phyloP scores from a whole-genome alignment of 2,329 filamentous ascomycete genomes.

The Calonectria montana region DNA sequence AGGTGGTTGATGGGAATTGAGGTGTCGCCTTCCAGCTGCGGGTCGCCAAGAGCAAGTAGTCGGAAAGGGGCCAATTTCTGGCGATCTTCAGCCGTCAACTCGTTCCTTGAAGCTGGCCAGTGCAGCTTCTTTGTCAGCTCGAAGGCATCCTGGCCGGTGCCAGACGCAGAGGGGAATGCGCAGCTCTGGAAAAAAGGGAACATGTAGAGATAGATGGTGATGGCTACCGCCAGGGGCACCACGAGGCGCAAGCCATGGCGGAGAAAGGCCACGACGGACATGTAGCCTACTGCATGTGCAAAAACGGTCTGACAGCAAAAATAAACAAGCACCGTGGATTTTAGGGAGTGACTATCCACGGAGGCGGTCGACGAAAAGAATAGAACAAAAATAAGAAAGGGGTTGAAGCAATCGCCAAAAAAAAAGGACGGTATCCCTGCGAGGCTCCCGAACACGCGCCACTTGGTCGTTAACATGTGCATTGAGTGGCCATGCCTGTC shows the following conservation, averaged over 20 bases:
- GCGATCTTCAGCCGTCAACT: slow-evolving; percentile 32
- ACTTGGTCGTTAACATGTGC: background rate
- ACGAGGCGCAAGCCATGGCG: slow-evolving; percentile 66
- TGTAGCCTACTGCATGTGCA: slow-evolving; percentile 57
- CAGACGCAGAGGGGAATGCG: slow-evolving; percentile 74
- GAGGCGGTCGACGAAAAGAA: slow-evolving; percentile 22
- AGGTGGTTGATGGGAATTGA: slow-evolving; percentile 74
- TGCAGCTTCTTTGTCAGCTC: slow-evolving; percentile 54
- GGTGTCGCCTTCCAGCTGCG: slow-evolving; percentile 92
- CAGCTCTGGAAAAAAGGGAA: slow-evolving; percentile 87
- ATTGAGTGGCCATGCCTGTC: background rate
- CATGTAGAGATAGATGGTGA: slow-evolving; percentile 84
- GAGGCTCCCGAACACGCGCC: background rate
- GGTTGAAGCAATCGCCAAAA: slow-evolving; percentile 26
- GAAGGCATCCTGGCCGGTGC: slow-evolving; percentile 48
- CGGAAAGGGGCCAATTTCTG: slow-evolving; percentile 77
- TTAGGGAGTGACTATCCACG: slow-evolving; percentile 10
- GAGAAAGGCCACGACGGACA: slow-evolving; percentile 64
- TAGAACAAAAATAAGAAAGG: slow-evolving; percentile 17
- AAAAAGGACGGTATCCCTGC: background rate
- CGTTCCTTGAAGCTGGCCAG: slow-evolving; percentile 48
- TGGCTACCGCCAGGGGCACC: slow-evolving; percentile 73
- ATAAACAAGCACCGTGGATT: slow-evolving; percentile 14
- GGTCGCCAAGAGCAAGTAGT: slow-evolving; percentile 88
- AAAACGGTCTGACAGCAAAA: slow-evolving; percentile 16